A percentile compares a stretch with the other conserved stretches of the same genome.
phyloP scores from a whole-genome alignment of 2,329 filamentous ascomycete genomes.

The Apiospora koreana region DNA sequence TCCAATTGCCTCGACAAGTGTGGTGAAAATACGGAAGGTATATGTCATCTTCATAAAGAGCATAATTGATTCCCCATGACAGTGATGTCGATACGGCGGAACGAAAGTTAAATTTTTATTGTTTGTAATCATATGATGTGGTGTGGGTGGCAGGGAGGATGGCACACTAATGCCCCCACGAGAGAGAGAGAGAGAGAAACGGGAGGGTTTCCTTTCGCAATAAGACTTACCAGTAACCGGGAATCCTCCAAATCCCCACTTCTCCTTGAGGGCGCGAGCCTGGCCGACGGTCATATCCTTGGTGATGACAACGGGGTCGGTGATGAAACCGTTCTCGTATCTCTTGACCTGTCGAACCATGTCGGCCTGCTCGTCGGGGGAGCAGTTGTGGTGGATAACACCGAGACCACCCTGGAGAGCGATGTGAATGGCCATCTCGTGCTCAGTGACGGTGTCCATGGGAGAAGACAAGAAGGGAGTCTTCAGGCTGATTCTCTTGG shows the following conservation, averaged over 20 bases:
- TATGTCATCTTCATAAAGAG: slow-evolving; percentile 44
- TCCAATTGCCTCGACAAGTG: slow-evolving; percentile 14
- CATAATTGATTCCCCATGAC: slow-evolving; percentile 77
- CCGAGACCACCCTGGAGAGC: slow-evolving; percentile 84
- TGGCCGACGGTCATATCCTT: slow-evolving; percentile 87
- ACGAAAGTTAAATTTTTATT: slow-evolving; percentile 97
- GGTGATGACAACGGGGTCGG: slow-evolving; percentile 90
- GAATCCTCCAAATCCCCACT: slow-evolving; percentile 98
- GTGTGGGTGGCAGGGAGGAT: slow-evolving; percentile 15
- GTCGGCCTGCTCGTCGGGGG: slow-evolving; percentile 93
- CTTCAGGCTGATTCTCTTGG: slow-evolving; percentile 94
- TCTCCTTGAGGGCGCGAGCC: slow-evolving; percentile 89
- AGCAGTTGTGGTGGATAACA: slow-evolving; percentile 99
- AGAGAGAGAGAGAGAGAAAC: background rate
- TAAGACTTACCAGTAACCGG: slow-evolving; percentile 88
- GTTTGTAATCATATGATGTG: slow-evolving; percentile 74
- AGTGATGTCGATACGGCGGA: slow-evolving; percentile 93
- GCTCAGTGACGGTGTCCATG: slow-evolving; percentile 99
- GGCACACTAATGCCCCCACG: background rate
- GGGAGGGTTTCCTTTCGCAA: slow-evolving; percentile 1
- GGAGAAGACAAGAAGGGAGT: slow-evolving; percentile 96
- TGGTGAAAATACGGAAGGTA: slow-evolving; percentile 1
- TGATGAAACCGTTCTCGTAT: slow-evolving; percentile 98
- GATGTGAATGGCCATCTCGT: slow-evolving; percentile 99
- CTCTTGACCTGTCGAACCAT: slow-evolving; percentile 99